Evolutionary conservation across 1,139 yeast species (phyloP).

Genomic region (Pichia terricola): DNA sequence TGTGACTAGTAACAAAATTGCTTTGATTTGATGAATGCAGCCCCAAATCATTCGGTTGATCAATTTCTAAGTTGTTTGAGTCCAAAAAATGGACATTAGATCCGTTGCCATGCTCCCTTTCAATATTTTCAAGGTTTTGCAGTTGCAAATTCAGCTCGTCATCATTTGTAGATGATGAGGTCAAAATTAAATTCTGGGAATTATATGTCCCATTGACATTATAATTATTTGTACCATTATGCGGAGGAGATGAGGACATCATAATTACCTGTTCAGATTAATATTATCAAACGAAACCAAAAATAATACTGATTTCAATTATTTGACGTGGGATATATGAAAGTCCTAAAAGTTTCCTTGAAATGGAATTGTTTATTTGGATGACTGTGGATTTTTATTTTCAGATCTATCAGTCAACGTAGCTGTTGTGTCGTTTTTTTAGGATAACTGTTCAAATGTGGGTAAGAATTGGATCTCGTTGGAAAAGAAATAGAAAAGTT

Average conservation of each 20-base stretch:
- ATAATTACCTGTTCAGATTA: slow-evolving; percentile 5
- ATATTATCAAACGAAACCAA: too few relatives aligned
- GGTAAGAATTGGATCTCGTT: too few relatives aligned
- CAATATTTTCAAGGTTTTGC: slow-evolving; percentile 4
- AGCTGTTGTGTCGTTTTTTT: too few relatives aligned
- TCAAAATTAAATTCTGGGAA: slow-evolving; percentile 9
- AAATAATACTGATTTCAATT: too few relatives aligned
- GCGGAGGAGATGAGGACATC: slow-evolving; percentile 26
- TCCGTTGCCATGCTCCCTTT: background rate
- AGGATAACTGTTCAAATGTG: too few relatives aligned
- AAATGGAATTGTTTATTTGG: too few relatives aligned
- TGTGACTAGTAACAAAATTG: background rate
- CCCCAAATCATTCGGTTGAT: background rate
- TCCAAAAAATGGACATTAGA: background rate
- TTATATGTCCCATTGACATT: slow-evolving; percentile 1
- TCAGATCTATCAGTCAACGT: too few relatives aligned
- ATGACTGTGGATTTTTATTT: too few relatives aligned
- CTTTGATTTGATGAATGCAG: background rate
- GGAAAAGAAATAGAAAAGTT: too few relatives aligned
- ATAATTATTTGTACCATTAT: slow-evolving; percentile 12
- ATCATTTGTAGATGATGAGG: slow-evolving; percentile 14
- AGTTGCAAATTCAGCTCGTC: slow-evolving; percentile 15
- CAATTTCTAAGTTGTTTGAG: slow-evolving; percentile 4
- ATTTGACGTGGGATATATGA: too few relatives aligned
- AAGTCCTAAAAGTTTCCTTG: too few relatives aligned